A percentile compares a stretch with the other conserved stretches of the same genome.
Conservation (phyloP, 2,329 filamentous ascomycete genomes). For the Macroventuria anomochaeta region DNA sequence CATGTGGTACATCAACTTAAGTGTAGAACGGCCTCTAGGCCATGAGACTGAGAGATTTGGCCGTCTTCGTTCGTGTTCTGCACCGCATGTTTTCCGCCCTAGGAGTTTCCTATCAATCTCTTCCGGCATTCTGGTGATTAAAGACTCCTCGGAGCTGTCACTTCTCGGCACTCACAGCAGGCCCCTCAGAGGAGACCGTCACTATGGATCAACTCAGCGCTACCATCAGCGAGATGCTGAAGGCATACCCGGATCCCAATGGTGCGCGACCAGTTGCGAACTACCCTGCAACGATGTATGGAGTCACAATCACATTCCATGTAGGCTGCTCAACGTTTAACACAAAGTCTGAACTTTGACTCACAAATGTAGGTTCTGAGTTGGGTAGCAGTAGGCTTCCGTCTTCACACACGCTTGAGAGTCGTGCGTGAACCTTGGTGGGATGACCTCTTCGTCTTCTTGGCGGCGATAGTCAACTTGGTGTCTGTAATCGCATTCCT, state of each 20-base stretch:
- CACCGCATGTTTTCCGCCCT: background rate
- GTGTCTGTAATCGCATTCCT: constrained; percentile 29
- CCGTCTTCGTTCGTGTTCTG: constrained; percentile 3
- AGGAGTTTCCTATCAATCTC: background rate
- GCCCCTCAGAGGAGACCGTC: background rate
- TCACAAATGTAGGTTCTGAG: constrained; percentile 30
- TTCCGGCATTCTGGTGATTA: constrained; percentile 1
- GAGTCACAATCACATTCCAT: constrained; percentile 37
- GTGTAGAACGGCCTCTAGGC: constrained; percentile 5
- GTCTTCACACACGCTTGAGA: constrained; percentile 36
- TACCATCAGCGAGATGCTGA: constrained; percentile 26
- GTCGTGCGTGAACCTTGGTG: constrained; percentile 40
- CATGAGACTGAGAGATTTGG: constrained; percentile 9
- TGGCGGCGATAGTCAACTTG: constrained; percentile 36
- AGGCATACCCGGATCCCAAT: constrained; percentile 33
- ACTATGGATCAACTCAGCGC: constrained; percentile 22
- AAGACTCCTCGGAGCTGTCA: background rate
- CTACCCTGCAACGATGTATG: constrained; percentile 30
- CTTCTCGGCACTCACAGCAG: background rate
- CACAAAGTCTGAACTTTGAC: background rate
- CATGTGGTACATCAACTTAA: constrained; percentile 14
- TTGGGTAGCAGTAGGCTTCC: constrained; percentile 35
- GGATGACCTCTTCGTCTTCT: constrained; percentile 44
- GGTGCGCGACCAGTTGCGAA: constrained; percentile 32
- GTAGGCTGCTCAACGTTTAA: constrained; percentile 17